Evolutionary conservation across 805 yeast species (phyloP), one percentile per base, ranked within the genome.

Genomic region (Lachancea waltii): DNA sequence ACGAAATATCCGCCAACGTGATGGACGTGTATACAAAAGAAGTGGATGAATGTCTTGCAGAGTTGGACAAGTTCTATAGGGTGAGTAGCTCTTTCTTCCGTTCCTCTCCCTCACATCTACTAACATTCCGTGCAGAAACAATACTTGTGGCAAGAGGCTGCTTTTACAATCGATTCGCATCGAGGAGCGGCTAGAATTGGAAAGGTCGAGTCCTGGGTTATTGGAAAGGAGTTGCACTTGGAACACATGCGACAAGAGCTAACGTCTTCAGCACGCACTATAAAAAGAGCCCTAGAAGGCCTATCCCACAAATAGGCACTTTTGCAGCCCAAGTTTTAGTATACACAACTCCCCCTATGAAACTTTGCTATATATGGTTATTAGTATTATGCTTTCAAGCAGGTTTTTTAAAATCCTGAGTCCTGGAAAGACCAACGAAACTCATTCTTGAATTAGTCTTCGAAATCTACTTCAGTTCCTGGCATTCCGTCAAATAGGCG

Each of bases 401-500:
- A 11, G 5, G 13, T 23, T 23, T 23, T 5, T 7, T 23, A 23
- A 11, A 23, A n/a, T n/a, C n/a, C n/a, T n/a, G n/a, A n/a, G n/a
- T n/a, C n/a, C n/a, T n/a, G n/a, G n/a, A n/a, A n/a, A n/a, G n/a
- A n/a, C n/a, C n/a, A n/a, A n/a, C n/a, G n/a, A n/a, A n/a, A n/a
- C n/a, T n/a, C n/a, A n/a, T n/a, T n/a, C n/a, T n/a, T 22, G 25
- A 22, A 22, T 8, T 8, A 22, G 11, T 11, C 16, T 18, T 25
- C 8, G 11, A 8, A 8, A 22, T 22, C 11, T 8, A 8, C 30
- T 15, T 56, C 63, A 3, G 43, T 51, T 1, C 63, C 63, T n/a
- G 63, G 56, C 60, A 70, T 57, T 1, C 83, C 83, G 25, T 72
- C 71, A 45, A 79, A 78, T 22, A 79, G 53, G 37, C 62, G 60